phyloP scores from a whole-genome alignment of 1,284 basidiomycete species.

The Cryptococcus neoformans region DNA sequence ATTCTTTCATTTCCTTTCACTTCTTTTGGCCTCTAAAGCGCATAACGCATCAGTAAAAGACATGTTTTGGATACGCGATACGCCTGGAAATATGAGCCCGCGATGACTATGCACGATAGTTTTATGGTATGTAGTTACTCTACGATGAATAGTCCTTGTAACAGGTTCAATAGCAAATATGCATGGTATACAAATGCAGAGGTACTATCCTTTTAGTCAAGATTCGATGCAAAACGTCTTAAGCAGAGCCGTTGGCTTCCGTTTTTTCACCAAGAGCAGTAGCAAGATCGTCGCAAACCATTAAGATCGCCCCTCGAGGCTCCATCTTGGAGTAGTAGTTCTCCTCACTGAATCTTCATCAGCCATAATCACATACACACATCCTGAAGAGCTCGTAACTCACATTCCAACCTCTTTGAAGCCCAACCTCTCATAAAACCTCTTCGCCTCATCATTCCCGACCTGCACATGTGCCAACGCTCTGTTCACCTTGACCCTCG shows the following conservation, averaged over 20 bases:
- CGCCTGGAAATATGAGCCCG: too few species aligned
- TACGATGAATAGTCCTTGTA: too few species aligned
- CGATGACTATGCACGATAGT: too few species aligned
- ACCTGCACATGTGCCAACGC: conserved; percentile 45
- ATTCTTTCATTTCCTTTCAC: too few species aligned
- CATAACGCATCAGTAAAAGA: too few species aligned
- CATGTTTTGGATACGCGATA: too few species aligned
- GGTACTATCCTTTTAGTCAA: too few species aligned
- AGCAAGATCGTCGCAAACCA: conserved; percentile 45
- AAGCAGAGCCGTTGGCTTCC: neutral
- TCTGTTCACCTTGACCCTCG: conserved; percentile 35
- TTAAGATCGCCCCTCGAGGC: conserved; percentile 38
- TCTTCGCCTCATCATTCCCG: conserved; percentile 42
- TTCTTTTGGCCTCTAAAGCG: too few species aligned
- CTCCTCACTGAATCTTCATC: conserved; percentile 26
- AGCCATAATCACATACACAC: neutral
- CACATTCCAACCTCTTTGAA: conserved; percentile 43
- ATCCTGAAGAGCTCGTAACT: conserved; percentile 14
- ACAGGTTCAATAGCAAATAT: too few species aligned
- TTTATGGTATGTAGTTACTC: too few species aligned
- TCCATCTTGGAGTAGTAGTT: conserved; percentile 46
- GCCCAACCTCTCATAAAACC: conserved; percentile 46
- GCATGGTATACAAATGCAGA: too few species aligned
- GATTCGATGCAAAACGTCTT: neutral
- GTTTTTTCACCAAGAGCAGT: conserved; percentile 23